These are phyloP conservation scores for Eragrostis nindensis DNA, from an alignment of 176 grass and related monocot genomes.

Conservation along the genomic window DNA sequence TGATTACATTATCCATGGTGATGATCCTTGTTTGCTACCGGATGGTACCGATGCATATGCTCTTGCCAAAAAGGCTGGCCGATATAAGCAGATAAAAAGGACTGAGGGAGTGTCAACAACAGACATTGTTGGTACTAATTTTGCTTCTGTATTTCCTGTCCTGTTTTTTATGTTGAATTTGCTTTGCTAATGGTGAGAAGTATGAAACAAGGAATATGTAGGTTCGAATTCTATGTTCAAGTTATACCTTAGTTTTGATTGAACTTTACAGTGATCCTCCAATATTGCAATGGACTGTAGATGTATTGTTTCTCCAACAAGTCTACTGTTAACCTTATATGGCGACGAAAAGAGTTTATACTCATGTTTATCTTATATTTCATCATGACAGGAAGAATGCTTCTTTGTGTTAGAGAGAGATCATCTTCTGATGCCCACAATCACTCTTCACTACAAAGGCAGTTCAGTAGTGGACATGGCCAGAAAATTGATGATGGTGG, in stretches of 20 bases:
- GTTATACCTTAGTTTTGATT: constrained; percentile 2
- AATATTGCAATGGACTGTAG: not conserved
- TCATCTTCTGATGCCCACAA: constrained; percentile 61
- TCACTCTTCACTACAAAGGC: constrained; percentile 81
- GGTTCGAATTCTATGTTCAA: constrained; percentile 4
- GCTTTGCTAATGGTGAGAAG: not conserved
- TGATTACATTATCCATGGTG: constrained; percentile 98
- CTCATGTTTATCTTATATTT: constrained; percentile 8
- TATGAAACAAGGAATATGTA: constrained; percentile 25
- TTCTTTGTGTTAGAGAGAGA: constrained; percentile 92
- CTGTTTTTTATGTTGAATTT: constrained; percentile 25
- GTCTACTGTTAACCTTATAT: not conserved
- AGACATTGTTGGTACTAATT: constrained; percentile 83
- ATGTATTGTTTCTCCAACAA: not conserved
- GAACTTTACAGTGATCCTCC: not conserved
- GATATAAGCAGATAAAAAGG: constrained; percentile 98
- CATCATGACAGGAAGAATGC: constrained; percentile 71
- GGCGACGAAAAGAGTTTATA: not conserved
- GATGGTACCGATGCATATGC: constrained; percentile 96
- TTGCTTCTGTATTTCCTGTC: constrained; percentile 12
- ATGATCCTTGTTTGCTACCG: constrained; percentile 90
- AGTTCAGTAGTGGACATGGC: constrained; percentile 79
- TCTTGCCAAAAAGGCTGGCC: constrained; percentile 85
- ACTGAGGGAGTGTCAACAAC: constrained; percentile 93
- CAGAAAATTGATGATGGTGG: constrained; percentile 66